Evolutionary conservation across 495 filamentous ascomycete species (phyloP).

Genomic region (Penicillium pulvis): DNA sequence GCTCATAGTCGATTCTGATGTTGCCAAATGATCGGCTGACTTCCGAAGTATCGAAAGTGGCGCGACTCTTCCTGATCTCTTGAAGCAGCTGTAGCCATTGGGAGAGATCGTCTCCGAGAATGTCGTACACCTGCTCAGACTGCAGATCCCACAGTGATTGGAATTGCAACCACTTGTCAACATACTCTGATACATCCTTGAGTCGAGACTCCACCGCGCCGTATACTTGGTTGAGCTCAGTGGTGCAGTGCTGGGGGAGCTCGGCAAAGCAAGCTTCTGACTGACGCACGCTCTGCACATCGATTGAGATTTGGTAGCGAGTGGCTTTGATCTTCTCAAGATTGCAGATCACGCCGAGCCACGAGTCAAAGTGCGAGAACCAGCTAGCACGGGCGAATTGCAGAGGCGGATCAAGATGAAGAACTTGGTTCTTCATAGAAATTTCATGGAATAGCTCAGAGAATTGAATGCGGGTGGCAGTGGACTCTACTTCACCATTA

Average conservation of each 20-base stretch:
- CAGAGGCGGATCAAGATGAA: conserved; percentile 90
- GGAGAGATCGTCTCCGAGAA: conserved; percentile 85
- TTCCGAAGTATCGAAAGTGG: conserved; percentile 95
- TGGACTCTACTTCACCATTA: conserved; percentile 43
- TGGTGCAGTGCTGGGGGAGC: conserved; percentile 78
- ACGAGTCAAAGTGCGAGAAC: conserved; percentile 88
- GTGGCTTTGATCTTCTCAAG: conserved; percentile 91
- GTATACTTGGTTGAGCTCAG: conserved; percentile 77
- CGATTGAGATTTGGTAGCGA: conserved; percentile 84
- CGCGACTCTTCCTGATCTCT: conserved; percentile 89
- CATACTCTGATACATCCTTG: conserved; percentile 73
- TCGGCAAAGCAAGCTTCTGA: conserved; percentile 79
- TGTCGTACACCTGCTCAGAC: conserved; percentile 89
- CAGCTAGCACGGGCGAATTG: conserved; percentile 92
- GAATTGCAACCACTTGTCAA: conserved; percentile 97
- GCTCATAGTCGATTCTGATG: conserved; percentile 93
- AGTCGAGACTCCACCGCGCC: conserved; percentile 77
- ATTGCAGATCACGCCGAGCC: conserved; percentile 90
- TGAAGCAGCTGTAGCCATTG: conserved; percentile 93
- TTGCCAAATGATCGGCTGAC: conserved; percentile 89
- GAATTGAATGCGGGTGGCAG: conserved; percentile 58
- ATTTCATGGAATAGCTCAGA: conserved; percentile 78
- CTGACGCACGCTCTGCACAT: conserved; percentile 58
- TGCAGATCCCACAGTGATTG: conserved; percentile 98
- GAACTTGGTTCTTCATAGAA: conserved; percentile 93